These are phyloP conservation scores for Amanita polypyramis DNA, from an alignment of 768 basidiomycete species.

Conservation along the genomic window DNA sequence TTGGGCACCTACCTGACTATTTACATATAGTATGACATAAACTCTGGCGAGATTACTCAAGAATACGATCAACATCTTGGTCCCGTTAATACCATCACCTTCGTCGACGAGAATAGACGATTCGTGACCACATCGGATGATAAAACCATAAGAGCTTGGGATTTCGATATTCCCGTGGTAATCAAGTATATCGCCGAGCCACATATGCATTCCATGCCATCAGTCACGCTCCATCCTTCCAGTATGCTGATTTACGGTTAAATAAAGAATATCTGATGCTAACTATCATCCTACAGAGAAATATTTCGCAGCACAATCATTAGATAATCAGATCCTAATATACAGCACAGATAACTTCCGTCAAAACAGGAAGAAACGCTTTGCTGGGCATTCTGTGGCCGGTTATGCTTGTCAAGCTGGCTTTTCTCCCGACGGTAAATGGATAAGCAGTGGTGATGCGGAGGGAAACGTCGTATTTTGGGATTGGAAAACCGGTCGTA, in stretches of 20 bases:
- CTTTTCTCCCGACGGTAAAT: slow-evolving; percentile 97
- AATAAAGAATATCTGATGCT: not conserved
- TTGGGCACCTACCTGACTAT: slow-evolving; percentile 2
- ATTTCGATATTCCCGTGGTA: slow-evolving; percentile 97
- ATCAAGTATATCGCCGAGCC: slow-evolving; percentile 99
- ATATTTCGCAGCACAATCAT: slow-evolving; percentile 94
- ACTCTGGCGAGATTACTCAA: slow-evolving; percentile 90
- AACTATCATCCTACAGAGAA: slow-evolving; percentile 44
- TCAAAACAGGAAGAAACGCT: slow-evolving; percentile 97
- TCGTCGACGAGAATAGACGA: slow-evolving; percentile 94
- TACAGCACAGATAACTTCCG: slow-evolving; percentile 98
- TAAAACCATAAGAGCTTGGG: slow-evolving; percentile 98
- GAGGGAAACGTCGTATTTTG: slow-evolving; percentile 95
- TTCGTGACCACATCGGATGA: slow-evolving; percentile 99
- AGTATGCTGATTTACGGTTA: slow-evolving; percentile 44
- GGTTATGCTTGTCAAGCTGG: slow-evolving; percentile 97
- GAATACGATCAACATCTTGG: slow-evolving; percentile 99
- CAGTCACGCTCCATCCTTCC: slow-evolving; percentile 90
- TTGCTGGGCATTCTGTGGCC: slow-evolving; percentile 93
- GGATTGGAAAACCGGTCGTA: slow-evolving; percentile 99
- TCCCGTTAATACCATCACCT: slow-evolving; percentile 97
- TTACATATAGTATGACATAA: slow-evolving; percentile 81
- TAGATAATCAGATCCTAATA: slow-evolving; percentile 97
- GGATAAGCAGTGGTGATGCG: slow-evolving; percentile 95
- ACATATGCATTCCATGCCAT: slow-evolving; percentile 99